Percentiles rank a stretch among this genome's conserved stretches.
phyloP scores from a whole-genome alignment of 805 yeast genomes.

The Wickerhamiella brachini region DNA sequence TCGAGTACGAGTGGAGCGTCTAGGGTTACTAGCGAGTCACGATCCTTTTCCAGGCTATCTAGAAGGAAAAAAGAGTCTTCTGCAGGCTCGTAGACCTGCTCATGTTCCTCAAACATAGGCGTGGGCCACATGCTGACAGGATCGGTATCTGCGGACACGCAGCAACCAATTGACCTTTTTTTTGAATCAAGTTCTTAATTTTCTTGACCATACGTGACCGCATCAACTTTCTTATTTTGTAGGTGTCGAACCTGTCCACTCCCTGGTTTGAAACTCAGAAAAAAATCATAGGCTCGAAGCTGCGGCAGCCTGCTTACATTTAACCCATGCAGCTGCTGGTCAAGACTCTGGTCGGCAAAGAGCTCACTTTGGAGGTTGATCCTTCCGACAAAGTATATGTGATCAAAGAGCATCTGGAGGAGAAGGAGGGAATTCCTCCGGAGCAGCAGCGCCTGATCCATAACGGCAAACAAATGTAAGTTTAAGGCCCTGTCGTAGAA shows the following conservation, averaged over 20 bases:
- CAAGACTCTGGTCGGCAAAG: slow-evolving; percentile 18
- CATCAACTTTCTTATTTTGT: no score
- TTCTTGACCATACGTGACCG: no score
- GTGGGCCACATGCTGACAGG: slow-evolving; percentile 58
- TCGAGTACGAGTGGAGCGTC: slow-evolving; percentile 51
- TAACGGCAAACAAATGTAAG: slow-evolving; percentile 80
- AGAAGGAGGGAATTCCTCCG: slow-evolving; percentile 94
- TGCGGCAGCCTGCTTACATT: not conserved
- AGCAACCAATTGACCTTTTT: no score
- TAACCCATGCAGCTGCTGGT: slow-evolving; percentile 12
- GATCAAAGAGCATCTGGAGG: slow-evolving; percentile 85
- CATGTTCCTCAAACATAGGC: slow-evolving; percentile 49
- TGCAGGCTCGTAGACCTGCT: slow-evolving; percentile 84
- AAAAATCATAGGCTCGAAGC: no score
- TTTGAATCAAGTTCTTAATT: no score
- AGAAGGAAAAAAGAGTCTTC: slow-evolving; percentile 81
- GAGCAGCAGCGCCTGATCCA: slow-evolving; percentile 84
- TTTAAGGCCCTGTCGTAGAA: no score
- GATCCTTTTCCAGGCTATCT: slow-evolving; percentile 62
- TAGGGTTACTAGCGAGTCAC: slow-evolving; percentile 21
- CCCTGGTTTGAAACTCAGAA: no score
- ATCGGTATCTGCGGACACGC: not conserved
- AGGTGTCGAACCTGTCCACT: no score
- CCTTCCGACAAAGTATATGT: slow-evolving; percentile 36
- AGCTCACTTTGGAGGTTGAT: slow-evolving; percentile 20